These are phyloP conservation scores for Phytophthora vignae DNA, from an alignment of 352 stramenopile species.

Conservation along the genomic window DNA sequence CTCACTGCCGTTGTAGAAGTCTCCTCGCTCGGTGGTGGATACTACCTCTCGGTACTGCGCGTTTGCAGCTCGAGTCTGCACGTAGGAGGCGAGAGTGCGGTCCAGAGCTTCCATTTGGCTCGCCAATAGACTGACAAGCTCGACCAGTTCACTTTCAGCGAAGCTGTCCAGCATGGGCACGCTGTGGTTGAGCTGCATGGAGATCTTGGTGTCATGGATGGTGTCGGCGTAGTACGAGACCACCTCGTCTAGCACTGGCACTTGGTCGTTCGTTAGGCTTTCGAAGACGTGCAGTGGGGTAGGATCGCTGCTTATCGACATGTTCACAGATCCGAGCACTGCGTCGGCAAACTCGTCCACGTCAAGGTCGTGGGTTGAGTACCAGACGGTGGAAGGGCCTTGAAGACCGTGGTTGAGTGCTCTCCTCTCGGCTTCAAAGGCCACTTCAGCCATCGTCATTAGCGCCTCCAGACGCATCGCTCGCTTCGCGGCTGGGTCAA, in stretches of 20 bases:
- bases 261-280: conserved; percentile 30
- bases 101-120: conserved; percentile 41
- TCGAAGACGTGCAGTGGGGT: conserved; percentile 47
- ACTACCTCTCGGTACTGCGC: conserved; percentile 48
- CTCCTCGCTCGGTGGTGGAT: conserved; percentile 37
- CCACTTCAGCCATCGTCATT: conserved; percentile 40
- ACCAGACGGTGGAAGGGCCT: conserved; percentile 69
- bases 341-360: conserved; percentile 66
- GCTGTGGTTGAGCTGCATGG: conserved; percentile 34
- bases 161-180: conserved; percentile 42
- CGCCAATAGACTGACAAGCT: conserved; percentile 36
- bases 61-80: conserved; percentile 39
- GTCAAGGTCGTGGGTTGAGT: conserved; percentile 57
- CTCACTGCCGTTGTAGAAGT: conserved; percentile 59
- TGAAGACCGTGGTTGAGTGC: conserved; percentile 55
- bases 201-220: conserved; percentile 35
- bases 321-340: conserved; percentile 53
- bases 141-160: conserved; percentile 41
- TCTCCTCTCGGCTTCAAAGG: conserved; percentile 53
- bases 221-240: conserved; percentile 58
- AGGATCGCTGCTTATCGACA: conserved; percentile 30
- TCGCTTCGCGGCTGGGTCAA: conserved; percentile 29
- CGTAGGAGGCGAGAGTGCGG: conserved; percentile 37
- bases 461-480: conserved; percentile 41
- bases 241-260: conserved; percentile 39